A percentile compares a stretch with the other conserved stretches of the same genome.
phyloP scores from a whole-genome alignment of 495 filamentous ascomycete genomes.

The Aspergillus nidulans region DNA sequence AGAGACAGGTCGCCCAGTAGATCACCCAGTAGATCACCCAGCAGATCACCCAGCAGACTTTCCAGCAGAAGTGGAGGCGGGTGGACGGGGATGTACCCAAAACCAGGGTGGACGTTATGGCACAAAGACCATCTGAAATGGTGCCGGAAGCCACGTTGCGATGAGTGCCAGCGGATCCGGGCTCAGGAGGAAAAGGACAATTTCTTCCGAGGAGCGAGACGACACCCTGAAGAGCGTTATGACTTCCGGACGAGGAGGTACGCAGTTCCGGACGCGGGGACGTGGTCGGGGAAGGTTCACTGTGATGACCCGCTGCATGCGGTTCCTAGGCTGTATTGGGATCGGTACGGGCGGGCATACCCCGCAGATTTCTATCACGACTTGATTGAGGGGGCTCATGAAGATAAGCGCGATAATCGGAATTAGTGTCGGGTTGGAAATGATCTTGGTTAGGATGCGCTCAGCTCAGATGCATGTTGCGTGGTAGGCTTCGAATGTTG shows the following conservation, averaged over 20 bases:
- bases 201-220: conserved; percentile 16
- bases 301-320: conserved; percentile 19
- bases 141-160: not conserved
- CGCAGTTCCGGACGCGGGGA: conserved; percentile 23
- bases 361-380: conserved; percentile 26
- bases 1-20: not conserved
- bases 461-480: conserved; percentile 22
- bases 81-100: not conserved
- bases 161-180: not conserved
- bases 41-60: not conserved
- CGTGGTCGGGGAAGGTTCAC: conserved; percentile 30
- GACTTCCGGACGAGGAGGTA: conserved; percentile 31
- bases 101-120: conserved; percentile 25
- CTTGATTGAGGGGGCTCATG: conserved; percentile 20
- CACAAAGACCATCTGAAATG: not conserved
- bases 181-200: not conserved
- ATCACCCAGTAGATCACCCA: not conserved
- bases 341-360: conserved; percentile 26
- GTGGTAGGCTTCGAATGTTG: conserved; percentile 26
- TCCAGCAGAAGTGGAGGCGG: no score
- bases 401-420: conserved; percentile 3
- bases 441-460: no score
- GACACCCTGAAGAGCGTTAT: conserved; percentile 17
- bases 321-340: conserved; percentile 26
- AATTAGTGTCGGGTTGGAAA: not conserved